Evolutionary conservation across 208 protist genomes (phyloP).

Genomic region (Endotrypanum monterogeii): DNA sequence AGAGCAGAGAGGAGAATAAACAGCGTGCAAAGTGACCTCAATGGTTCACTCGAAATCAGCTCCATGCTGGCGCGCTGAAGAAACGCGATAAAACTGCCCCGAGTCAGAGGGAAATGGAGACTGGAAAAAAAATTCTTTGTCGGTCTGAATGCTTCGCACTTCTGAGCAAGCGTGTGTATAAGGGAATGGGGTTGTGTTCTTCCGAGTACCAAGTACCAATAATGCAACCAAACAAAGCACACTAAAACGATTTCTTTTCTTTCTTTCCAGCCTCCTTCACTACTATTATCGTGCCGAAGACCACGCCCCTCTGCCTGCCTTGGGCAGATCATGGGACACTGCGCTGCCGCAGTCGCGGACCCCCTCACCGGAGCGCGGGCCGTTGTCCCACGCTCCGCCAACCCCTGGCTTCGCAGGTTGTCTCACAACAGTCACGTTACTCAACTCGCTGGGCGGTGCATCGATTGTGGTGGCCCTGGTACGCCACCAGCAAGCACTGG

Average conservation of each 20-base stretch:
- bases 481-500: not conserved
- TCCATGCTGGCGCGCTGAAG: not conserved
- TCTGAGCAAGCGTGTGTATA: not conserved
- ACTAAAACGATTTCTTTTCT: not conserved
- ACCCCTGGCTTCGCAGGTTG: not conserved
- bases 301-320: not conserved
- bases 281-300: not conserved
- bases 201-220: not conserved
- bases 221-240: not conserved
- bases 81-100: not conserved
- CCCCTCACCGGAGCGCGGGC: no score
- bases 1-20: not conserved
- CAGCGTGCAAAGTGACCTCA: not conserved
- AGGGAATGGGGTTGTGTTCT: no score
- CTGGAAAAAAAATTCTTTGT: not conserved
- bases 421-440: not conserved
- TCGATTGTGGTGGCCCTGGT: not conserved
- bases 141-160: not conserved
- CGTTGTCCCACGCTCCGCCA: not conserved
- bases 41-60: not conserved
- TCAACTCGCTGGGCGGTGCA: not conserved
- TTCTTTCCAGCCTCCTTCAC: not conserved
- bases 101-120: not conserved
- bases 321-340: no score
- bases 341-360: not conserved